Evolutionary conservation across 139 green algal genomes (phyloP), one percentile per base, ranked within the genome.

Genomic region (Picochlorum sp.): DNA sequence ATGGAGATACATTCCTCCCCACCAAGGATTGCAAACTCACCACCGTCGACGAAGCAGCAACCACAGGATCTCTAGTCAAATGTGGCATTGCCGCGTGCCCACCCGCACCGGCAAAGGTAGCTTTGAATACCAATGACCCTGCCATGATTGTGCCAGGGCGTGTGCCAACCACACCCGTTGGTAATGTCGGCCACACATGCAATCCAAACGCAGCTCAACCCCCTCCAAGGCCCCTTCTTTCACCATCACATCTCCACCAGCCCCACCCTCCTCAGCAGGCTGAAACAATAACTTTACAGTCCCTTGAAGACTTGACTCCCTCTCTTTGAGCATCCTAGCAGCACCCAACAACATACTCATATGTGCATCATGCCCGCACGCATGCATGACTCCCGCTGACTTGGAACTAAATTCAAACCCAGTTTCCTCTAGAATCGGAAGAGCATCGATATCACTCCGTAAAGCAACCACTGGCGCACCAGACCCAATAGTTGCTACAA

Each of bases 241-340:
- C 1, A 92, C 73, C 74, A 95, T 85, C 6, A 51, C 20, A 16
- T 80, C 60, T 1, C 70, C 91, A 10, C 91, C 91, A 15, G 81
- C 89, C 2, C 74, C 69, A 9, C 82, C 85, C 75, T 97, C 91
- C 75, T 96, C 91, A 13, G 89, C 91, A 4, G 91, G 91, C 72
- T 97, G 91, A 81, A 96, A 98, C 10, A 96, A 28, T 11, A 97
- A 79, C 45, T 78, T 69, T 34, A 97, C 86, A 1, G 61, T 87
- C 57, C 89, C 88, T 49, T 73, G 49, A 34, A 83, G 51, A 16
- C 74, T 20, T 21, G 23, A 20, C 49, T 85, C 80, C 0, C 62
- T 62, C 16, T 52, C 60, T 65, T 92, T 88, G 2, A 97, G 79
- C 41, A 96, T 45, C 65, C 69, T 74, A 0, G 87, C 88, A 3